Base-by-base conservation (phyloP, 768 basidiomycete species). In the Leccinum pellstonianum region DNA sequence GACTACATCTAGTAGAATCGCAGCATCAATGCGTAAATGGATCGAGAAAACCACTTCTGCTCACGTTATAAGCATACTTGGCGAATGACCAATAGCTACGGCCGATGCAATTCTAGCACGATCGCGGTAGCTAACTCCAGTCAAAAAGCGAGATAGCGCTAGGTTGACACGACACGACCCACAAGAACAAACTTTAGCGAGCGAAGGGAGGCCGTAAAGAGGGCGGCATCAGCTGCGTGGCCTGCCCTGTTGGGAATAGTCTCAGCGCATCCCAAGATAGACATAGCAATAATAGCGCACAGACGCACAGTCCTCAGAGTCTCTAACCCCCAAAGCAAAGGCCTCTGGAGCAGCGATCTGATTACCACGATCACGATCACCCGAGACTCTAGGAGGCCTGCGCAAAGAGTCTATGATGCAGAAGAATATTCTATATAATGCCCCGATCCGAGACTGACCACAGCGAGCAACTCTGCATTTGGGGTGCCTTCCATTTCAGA, bases 151-250 rank as follows among this genome's bases (percentile, higher is more conserved):
- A 70, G 29, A 61, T 57, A 41, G n/a, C 31, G 11, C 31, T 41
- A 61, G n/a, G n/a, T 4, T 50, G 56, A 41, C 47, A 55, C 50
- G 15, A 58, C 50, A 70, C 43, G 37, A 49, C 48, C 23, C 48
- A 43, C 41, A 43, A 60, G 54, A 59, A 53, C 56, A 31, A 31
- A 17, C 23, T 29, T 62, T 62, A 37, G 60, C 62, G 68, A 60
- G 37, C 61, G 57, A 67, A 68, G 62, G 52, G 52, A 15, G 57
- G 72, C 65, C 70, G 70, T 65, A 72, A 69, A 35, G 29, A 57
- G 61, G 69, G 71, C 73, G 73, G 73, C 73, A 74, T 73, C 71
- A 73, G 46, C 71, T 58, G 71, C 73, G 64, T 69, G 73, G 61
- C 60, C 55, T 62, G 10, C 64, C 59, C 58, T 5, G 55, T 60